Conservation (phyloP, 192 early-diverging fungal genomes). For the Chytriomyces hyalinus region DNA sequence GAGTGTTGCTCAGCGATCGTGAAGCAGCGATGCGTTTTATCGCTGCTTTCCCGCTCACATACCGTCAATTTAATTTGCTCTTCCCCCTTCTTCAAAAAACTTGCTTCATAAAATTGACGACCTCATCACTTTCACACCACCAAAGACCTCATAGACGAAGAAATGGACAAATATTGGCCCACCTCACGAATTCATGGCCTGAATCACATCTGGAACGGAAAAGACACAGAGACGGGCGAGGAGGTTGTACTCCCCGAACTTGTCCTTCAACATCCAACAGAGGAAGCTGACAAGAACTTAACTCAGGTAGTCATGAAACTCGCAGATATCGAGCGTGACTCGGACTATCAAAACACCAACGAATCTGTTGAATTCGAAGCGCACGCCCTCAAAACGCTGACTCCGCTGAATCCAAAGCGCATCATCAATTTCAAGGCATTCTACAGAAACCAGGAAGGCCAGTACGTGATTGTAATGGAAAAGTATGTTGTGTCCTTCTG, state of each 20-base stretch:
- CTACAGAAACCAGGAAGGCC: constrained; percentile 10
- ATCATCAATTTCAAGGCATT: constrained; percentile 31
- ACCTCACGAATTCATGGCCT: neutral
- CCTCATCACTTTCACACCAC: no score
- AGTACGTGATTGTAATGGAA: constrained; percentile 28
- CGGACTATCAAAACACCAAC: neutral
- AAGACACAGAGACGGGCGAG: constrained; percentile 20
- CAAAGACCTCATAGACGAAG: no score
- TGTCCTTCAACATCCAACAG: no score
- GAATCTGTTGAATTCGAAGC: constrained; percentile 7
- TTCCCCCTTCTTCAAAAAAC: no score
- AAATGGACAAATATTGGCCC: constrained; percentile 10
- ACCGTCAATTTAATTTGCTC: neutral
- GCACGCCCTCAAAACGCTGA: constrained; percentile 1
- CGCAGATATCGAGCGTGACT: constrained; percentile 11
- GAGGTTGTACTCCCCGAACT: neutral
- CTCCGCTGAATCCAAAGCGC: neutral
- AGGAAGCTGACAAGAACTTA: no score
- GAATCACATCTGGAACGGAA: constrained; percentile 16
- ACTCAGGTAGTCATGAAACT: constrained; percentile 18
- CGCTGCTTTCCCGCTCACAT: neutral
- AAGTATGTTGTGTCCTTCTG: neutral
- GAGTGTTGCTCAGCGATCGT: neutral
- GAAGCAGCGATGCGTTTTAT: neutral
- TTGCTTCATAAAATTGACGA: no score